Base-by-base conservation (phyloP, 192 early-diverging fungal species). In the Coemansia sp. region DNA sequence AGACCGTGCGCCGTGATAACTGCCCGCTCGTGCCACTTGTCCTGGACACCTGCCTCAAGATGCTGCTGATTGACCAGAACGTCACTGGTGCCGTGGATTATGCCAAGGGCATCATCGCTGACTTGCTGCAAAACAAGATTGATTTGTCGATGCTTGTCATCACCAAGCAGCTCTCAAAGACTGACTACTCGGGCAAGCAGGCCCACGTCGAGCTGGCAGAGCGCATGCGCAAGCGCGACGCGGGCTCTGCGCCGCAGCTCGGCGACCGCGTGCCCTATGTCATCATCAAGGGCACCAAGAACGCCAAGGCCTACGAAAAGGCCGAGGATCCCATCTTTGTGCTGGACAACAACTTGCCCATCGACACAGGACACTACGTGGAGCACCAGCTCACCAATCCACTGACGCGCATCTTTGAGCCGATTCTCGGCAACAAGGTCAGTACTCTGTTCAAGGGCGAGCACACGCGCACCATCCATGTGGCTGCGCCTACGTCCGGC, bases 191-290 rank as follows among this genome's bases (percentile, higher is more conserved):
- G 8, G 91, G 79, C 14, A 98, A 97, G 68, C 97, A 99, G 76
- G 93, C 96, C 3, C 96, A 98, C 63, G 89, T 89, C 12, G 95
- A 96, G 74, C 74, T 98, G n/a, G 96, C 96, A 2, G 91, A 93
- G 56, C 82, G 95, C 27, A 98, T 98, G 97, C 86, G 89, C 32
- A 91, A 93, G 70, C 88, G 97, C 58, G 97, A 99, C 79, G 84
- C 97, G 27, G 94, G 95, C 7, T 98, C 97, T 33, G 97, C 97
- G 0, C 97, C 97, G 38, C 85, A 88, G 42, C 69, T 98, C 24
- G 97, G 97, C 27, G 97, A 98, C 64, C 92, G 97, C 67, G 95
- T 98, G 17, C 92, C 93, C 1, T 98, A 97, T 72, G 95, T 98
- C 0, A 93, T 98, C 61, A 84, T 94, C 74, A 93, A 91, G 58